Evolutionary conservation across 2,329 filamentous ascomycete species (phyloP), one percentile per base, ranked within the genome.

Genomic region (Sporothrix variecibatus): DNA sequence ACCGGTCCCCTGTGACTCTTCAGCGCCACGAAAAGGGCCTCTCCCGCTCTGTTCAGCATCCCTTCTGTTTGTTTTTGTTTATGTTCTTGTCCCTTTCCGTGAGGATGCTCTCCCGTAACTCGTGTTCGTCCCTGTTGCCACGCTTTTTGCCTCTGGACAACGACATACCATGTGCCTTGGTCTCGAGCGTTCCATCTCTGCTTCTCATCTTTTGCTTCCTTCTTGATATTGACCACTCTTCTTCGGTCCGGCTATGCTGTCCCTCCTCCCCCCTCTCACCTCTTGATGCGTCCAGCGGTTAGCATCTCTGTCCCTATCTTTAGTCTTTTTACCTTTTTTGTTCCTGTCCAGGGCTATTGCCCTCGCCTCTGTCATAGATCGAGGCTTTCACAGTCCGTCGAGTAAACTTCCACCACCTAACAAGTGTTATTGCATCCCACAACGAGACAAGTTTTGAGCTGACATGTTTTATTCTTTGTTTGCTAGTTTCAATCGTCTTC

Each of bases 21-120:
- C 34, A 43, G 3, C 60, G 12, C 20, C n/a, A 23, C 34, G 3
- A 43, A n/a, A 26, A 23, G 34, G 11, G 60, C 11, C 38, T 46
- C 23, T 46, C 34, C 23, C 11, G 6, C 8, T 46, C 38, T 67
- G 38, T 43, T 46, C 62, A 67, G 11, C 38, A 67, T 67, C 62
- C 38, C 62, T 67, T 46, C 2, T 8, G 62, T 40, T 40, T 64
- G 60, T 43, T 64, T 34, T 65, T 65, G 38, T 65, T 65, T n/a
- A 40, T 64, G 58, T 34, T 40, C 34, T 64, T 64, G 58, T 23
- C 58, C 58, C 58, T 38, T 40, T 11, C 58, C 34, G 58, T 38
- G 34, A 40, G 2, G 34, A 23, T 8, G 31, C 7, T 64, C 34
- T 64, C 38, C 38, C 38, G 40, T 12, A 43, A 28, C 62, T 65